Evolutionary conservation across 257 asterid genomes (phyloP), one percentile per base, ranked within the genome.

Genomic region (Marsdenia floribunda): DNA sequence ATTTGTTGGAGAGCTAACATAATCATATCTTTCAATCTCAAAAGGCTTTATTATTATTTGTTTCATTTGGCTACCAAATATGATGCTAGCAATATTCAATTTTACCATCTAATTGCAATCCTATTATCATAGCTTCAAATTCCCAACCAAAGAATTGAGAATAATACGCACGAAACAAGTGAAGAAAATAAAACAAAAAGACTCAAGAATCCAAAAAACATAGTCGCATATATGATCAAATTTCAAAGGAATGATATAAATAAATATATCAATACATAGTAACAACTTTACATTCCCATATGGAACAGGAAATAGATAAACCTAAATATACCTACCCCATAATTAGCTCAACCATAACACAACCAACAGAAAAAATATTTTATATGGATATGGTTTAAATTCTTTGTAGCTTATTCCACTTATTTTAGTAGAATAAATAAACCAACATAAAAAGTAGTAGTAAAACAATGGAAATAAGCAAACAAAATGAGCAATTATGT

Each of bases 351-450:
- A 96, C 94, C 93, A 93, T 84, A 76, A 93, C 98, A 79, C 98
- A 93, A 74, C 98, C 98, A 77, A 80, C 95, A 0, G 98, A 93
- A n/a, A n/a, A n/a, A n/a, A n/a, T n/a, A n/a, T n/a, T n/a, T n/a
- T n/a, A n/a, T n/a, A n/a, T n/a, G n/a, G n/a, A n/a, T n/a, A n/a
- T n/a, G n/a, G n/a, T n/a, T n/a, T n/a, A n/a, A n/a, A n/a, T n/a
- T n/a, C n/a, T n/a, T n/a, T n/a, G n/a, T n/a, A n/a, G n/a, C n/a
- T n/a, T n/a, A n/a, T n/a, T n/a, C n/a, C n/a, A n/a, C n/a, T n/a
- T n/a, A n/a, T n/a, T n/a, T n/a, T n/a, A n/a, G n/a, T n/a, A n/a
- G n/a, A n/a, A n/a, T n/a, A n/a, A n/a, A n/a, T n/a, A n/a, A n/a
- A n/a, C n/a, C n/a, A n/a, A n/a, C n/a, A n/a, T n/a, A n/a, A n/a